Conservation (phyloP, 768 basidiomycete genomes). For the Collybia sp. region DNA sequence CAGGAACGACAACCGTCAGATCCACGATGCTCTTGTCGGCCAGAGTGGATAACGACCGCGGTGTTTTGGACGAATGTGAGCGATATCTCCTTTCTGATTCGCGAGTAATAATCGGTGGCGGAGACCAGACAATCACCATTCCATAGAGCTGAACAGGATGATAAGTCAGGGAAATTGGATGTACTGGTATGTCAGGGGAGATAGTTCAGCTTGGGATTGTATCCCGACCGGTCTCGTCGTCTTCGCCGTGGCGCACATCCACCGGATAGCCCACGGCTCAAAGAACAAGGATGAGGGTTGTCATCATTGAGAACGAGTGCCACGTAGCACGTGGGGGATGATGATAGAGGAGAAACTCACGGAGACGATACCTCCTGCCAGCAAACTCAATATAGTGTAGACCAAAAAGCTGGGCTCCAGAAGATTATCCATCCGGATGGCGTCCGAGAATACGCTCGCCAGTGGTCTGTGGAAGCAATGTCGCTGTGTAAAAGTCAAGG, state of each 20-base stretch:
- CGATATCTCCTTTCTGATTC: conserved; percentile 70
- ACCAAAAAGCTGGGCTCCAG: conserved; percentile 27
- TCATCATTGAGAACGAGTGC: conserved; percentile 41
- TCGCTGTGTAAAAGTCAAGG: too few relatives aligned
- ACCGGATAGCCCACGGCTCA: conserved; percentile 57
- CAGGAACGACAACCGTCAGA: conserved; percentile 82
- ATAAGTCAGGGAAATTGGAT: conserved; percentile 4
- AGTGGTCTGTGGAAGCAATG: background rate
- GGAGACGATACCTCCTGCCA: conserved; percentile 24
- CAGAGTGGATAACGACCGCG: conserved; percentile 51
- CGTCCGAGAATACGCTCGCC: background rate
- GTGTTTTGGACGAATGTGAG: conserved; percentile 45
- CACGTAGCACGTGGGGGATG: background rate
- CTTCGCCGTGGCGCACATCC: conserved; percentile 53
- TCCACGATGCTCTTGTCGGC: conserved; percentile 57
- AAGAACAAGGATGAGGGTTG: conserved; percentile 90
- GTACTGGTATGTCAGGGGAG: conserved; percentile 3
- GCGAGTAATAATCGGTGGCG: conserved; percentile 54
- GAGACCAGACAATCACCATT: conserved; percentile 71
- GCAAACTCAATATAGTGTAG: conserved; percentile 28
- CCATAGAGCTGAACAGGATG: conserved; percentile 53
- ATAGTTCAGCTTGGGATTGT: conserved; percentile 34
- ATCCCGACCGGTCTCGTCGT: conserved; percentile 55
- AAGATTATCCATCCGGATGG: conserved; percentile 6
- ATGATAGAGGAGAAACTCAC: conserved; percentile 24